A percentile compares a stretch with the other conserved stretches of the same genome.
Conservation (phyloP, 495 filamentous ascomycete species). For the Jackrogersella minutella region DNA sequence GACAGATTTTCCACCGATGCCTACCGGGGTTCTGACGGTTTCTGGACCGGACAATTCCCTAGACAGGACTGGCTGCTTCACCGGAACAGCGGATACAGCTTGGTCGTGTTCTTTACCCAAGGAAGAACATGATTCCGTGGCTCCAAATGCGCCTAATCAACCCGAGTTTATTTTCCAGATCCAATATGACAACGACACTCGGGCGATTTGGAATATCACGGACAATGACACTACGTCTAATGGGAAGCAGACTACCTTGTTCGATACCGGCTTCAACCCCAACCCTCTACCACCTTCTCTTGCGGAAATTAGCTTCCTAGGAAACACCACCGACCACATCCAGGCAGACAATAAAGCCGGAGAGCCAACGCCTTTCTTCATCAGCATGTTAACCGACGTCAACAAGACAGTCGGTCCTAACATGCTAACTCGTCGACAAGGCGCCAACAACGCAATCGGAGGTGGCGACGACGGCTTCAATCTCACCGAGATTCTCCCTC, state of each 20-base stretch:
- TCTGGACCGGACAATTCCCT: slow-evolving; percentile 67
- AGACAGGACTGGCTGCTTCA: slow-evolving; percentile 69
- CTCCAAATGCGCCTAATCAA: slow-evolving; percentile 67
- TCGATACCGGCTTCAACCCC: slow-evolving; percentile 56
- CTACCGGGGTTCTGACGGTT: slow-evolving; percentile 80
- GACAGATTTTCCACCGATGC: slow-evolving; percentile 85
- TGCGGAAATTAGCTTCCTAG: slow-evolving; percentile 78
- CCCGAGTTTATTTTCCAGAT: slow-evolving; percentile 85
- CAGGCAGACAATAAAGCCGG: slow-evolving; percentile 66
- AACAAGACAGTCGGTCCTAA: slow-evolving; percentile 47
- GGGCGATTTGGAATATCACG: slow-evolving; percentile 52
- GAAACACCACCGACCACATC: slow-evolving; percentile 80
- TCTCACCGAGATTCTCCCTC: slow-evolving; percentile 63
- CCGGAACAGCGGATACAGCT: slow-evolving; percentile 62
- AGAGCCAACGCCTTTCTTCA: slow-evolving; percentile 74
- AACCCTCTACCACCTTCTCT: slow-evolving; percentile 69
- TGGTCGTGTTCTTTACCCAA: slow-evolving; percentile 88
- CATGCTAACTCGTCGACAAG: slow-evolving; percentile 49
- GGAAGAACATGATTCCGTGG: slow-evolving; percentile 67
- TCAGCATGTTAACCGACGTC: slow-evolving; percentile 56
- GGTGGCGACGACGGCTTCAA: slow-evolving; percentile 39
- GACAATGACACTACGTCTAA: slow-evolving; percentile 21
- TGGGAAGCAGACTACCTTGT: slow-evolving; percentile 18
- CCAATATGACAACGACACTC: slow-evolving; percentile 75
- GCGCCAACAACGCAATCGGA: slow-evolving; percentile 27